These are phyloP conservation scores for Carnegiea gigantea DNA, from an alignment of 179 eudicot genomes.

Conservation along the genomic window DNA sequence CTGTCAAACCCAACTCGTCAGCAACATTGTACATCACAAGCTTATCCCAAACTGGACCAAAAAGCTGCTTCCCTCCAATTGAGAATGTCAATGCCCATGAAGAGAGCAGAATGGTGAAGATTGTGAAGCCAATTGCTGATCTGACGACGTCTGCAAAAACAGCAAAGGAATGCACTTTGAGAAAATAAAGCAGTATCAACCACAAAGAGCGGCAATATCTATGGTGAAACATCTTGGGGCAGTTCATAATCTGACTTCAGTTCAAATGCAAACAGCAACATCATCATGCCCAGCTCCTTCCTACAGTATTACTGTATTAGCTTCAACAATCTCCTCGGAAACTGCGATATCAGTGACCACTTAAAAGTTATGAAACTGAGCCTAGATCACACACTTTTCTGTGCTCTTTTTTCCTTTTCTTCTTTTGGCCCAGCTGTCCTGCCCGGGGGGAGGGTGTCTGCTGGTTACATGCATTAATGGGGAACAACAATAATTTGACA, in stretches of 20 bases:
- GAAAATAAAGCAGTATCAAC: neutral
- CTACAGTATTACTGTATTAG: neutral
- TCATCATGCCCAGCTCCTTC: too few relatives aligned
- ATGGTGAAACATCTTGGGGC: neutral
- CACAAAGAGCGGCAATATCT: neutral
- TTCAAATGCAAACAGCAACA: too few relatives aligned
- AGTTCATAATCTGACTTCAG: neutral
- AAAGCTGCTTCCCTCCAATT: slow-evolving; percentile 78
- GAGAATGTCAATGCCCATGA: slow-evolving; percentile 89
- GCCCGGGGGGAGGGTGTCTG: too few relatives aligned
- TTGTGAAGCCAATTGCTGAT: slow-evolving; percentile 74
- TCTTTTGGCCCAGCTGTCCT: too few relatives aligned
- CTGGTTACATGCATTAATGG: too few relatives aligned
- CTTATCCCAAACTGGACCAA: slow-evolving; percentile 72
- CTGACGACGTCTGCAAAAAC: slow-evolving; percentile 66
- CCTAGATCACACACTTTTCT: too few relatives aligned
- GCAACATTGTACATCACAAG: slow-evolving; percentile 92
- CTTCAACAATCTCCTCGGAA: neutral
- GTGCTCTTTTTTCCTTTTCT: too few relatives aligned
- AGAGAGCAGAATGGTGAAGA: slow-evolving; percentile 49
- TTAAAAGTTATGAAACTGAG: neutral
- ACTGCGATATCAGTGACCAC: neutral
- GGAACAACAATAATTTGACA: too few relatives aligned
- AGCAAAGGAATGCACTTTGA: neutral
- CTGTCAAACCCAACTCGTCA: slow-evolving; percentile 71